Percentiles rank a stretch among this genome's conserved stretches.
These are phyloP conservation scores for Austroboletus niveus DNA, from an alignment of 1,284 basidiomycete genomes.

Conservation along the genomic window DNA sequence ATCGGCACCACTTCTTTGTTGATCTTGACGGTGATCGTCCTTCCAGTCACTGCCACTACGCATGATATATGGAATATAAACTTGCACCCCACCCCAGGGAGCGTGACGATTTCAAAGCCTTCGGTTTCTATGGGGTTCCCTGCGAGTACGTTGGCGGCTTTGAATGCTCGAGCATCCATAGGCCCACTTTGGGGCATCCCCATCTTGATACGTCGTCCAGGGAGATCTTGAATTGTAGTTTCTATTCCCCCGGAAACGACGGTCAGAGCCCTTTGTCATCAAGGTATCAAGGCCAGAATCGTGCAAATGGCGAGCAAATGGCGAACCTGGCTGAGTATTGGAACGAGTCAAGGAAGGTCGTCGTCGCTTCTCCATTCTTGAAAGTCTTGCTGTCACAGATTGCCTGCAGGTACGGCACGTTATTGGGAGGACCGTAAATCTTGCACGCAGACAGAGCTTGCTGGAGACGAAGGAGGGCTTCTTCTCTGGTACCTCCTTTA, in stretches of 20 bases:
- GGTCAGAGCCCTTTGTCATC: slow-evolving; percentile 45
- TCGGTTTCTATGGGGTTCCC: slow-evolving; percentile 56
- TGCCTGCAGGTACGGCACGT: slow-evolving; percentile 49
- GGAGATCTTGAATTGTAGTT: slow-evolving; percentile 64
- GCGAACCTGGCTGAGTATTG: slow-evolving; percentile 41
- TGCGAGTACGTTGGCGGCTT: slow-evolving; percentile 59
- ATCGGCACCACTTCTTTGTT: slow-evolving; percentile 40
- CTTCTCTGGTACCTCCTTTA: slow-evolving; percentile 38
- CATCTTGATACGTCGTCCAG: slow-evolving; percentile 53
- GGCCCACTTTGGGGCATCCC: slow-evolving; percentile 71
- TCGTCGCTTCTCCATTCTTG: slow-evolving; percentile 49
- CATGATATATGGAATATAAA: slow-evolving; percentile 49
- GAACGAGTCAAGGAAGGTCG: slow-evolving; percentile 54
- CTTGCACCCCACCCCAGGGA: slow-evolving; percentile 38
- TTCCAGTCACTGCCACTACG: slow-evolving; percentile 60
- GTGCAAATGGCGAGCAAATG: not conserved
- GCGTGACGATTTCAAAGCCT: slow-evolving; percentile 54
- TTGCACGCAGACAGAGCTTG: slow-evolving; percentile 37
- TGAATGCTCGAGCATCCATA: slow-evolving; percentile 61
- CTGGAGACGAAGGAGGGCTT: slow-evolving; percentile 41
- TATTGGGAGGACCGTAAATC: slow-evolving; percentile 55
- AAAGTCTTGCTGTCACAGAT: slow-evolving; percentile 46
- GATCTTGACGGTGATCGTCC: slow-evolving; percentile 42
- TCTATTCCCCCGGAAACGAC: slow-evolving; percentile 59
- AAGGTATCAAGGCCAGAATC: slow-evolving; percentile 5